Conservation (phyloP, 78 protist genomes). For the Ministeria vibrans region DNA sequence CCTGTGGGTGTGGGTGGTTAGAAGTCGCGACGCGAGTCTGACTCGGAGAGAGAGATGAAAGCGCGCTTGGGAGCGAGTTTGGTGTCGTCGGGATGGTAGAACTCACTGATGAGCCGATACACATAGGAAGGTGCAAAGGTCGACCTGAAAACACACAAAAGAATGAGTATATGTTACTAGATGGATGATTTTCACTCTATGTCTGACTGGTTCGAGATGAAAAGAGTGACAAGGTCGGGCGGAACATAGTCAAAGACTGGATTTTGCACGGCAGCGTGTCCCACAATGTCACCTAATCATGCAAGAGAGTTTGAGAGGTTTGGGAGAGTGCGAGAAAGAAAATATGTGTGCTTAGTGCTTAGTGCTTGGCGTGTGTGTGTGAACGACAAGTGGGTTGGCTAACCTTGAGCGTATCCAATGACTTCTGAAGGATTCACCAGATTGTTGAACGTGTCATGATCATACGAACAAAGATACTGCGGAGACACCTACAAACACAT, state of each 20-base stretch:
- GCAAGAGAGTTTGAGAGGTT: neutral
- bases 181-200: neutral
- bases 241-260: conserved; percentile 87
- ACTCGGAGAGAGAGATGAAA: too few species aligned
- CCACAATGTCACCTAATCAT: neutral
- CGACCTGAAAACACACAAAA: conserved; percentile 21
- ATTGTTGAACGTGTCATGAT: conserved; percentile 74
- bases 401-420: conserved; percentile 5
- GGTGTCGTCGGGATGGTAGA: conserved; percentile 75
- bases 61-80: too few species aligned
- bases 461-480: conserved; percentile 47
- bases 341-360: too few species aligned
- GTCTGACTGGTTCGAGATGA: conserved; percentile 67
- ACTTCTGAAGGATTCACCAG: conserved; percentile 13
- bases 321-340: neutral
- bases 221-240: conserved; percentile 81
- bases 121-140: conserved; percentile 76
- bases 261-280: conserved; percentile 22
- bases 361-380: too few species aligned
- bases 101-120: conserved; percentile 75
- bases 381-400: neutral
- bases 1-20: too few species aligned
- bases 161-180: too few species aligned
- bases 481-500: too few species aligned
- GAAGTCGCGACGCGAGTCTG: too few species aligned